These are phyloP conservation scores for Dendrothele bispora DNA, from an alignment of 768 basidiomycete genomes.

Conservation along the genomic window DNA sequence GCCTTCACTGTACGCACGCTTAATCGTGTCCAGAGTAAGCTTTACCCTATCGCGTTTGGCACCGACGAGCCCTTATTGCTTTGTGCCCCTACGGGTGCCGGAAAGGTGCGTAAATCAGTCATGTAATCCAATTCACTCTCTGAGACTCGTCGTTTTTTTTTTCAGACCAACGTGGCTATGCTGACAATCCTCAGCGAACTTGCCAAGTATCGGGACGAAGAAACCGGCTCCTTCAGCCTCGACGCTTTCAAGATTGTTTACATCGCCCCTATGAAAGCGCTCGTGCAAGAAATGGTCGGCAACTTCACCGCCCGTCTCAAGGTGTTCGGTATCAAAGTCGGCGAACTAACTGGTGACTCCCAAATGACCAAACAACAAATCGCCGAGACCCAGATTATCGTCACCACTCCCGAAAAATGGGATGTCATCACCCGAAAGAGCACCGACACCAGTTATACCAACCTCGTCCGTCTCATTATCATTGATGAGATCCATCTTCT, in stretches of 20 bases:
- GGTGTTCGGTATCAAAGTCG: conserved; percentile 77
- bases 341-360: conserved; percentile 94
- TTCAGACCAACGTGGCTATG: conserved; percentile 96
- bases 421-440: conserved; percentile 99
- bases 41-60: conserved; percentile 91
- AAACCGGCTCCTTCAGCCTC: conserved; percentile 77
- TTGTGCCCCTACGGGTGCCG: conserved; percentile 97
- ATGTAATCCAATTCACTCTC: background rate
- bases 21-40: conserved; percentile 91
- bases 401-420: conserved; percentile 99
- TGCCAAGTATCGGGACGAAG: conserved; percentile 81
- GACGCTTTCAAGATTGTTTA: conserved; percentile 96
- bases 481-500: conserved; percentile 98
- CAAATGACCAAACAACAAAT: conserved; percentile 99
- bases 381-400: conserved; percentile 94
- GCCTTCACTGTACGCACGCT: conserved; percentile 83
- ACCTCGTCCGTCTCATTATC: conserved; percentile 93
- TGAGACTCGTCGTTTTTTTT: conserved; percentile 15
- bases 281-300: conserved; percentile 98
- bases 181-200: conserved; percentile 92
- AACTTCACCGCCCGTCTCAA: conserved; percentile 81
- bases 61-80: conserved; percentile 93
- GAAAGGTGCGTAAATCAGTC: conserved; percentile 95
- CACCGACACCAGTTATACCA: conserved; percentile 95
- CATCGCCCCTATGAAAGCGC: conserved; percentile 98